phyloP scores from a whole-genome alignment of 2,329 filamentous ascomycete species.

The Trichophyton equinum region DNA sequence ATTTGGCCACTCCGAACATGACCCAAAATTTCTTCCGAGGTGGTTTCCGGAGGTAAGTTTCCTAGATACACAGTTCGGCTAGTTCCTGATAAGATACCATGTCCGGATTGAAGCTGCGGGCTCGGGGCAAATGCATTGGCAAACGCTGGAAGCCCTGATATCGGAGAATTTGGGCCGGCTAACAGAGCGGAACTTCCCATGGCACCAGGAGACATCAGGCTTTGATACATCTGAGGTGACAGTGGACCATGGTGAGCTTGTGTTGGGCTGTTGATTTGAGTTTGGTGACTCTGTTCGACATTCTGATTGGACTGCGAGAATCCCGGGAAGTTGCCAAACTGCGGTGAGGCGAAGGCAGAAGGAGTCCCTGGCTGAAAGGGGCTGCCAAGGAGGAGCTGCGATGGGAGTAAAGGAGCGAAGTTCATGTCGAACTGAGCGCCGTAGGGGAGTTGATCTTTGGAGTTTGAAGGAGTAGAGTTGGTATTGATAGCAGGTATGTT shows the following conservation, averaged over 20 bases:
- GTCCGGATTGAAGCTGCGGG: slow-evolving; percentile 55
- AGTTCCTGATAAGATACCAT: slow-evolving; percentile 75
- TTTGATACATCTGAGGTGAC: slow-evolving; percentile 72
- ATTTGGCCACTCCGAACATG: slow-evolving; percentile 97
- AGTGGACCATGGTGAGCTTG: slow-evolving; percentile 55
- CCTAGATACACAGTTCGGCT: slow-evolving; percentile 95
- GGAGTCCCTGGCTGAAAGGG: slow-evolving; percentile 94
- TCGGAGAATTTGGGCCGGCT: slow-evolving; percentile 75
- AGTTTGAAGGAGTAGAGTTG: slow-evolving; percentile 48
- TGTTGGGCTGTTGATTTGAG: slow-evolving; percentile 59
- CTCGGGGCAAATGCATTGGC: slow-evolving; percentile 37
- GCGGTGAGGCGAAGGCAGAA: slow-evolving; percentile 74
- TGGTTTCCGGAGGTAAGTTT: slow-evolving; percentile 96
- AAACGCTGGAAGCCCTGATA: slow-evolving; percentile 56
- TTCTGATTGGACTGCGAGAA: slow-evolving; percentile 53
- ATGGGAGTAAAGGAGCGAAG: slow-evolving; percentile 90
- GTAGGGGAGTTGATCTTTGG: slow-evolving; percentile 68
- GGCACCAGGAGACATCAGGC: slow-evolving; percentile 72
- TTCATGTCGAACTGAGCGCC: slow-evolving; percentile 90
- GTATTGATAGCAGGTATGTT: slow-evolving; percentile 94
- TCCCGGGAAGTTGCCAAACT: slow-evolving; percentile 72
- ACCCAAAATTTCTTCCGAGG: slow-evolving; percentile 88
- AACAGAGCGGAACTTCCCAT: slow-evolving; percentile 63
- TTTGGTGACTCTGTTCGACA: slow-evolving; percentile 43
- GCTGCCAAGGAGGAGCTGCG: slow-evolving; percentile 84